Evolutionary conservation across 192 early-diverging fungal genomes (phyloP), one percentile per base, ranked within the genome.

Genomic region (Linnemannia elongata): DNA sequence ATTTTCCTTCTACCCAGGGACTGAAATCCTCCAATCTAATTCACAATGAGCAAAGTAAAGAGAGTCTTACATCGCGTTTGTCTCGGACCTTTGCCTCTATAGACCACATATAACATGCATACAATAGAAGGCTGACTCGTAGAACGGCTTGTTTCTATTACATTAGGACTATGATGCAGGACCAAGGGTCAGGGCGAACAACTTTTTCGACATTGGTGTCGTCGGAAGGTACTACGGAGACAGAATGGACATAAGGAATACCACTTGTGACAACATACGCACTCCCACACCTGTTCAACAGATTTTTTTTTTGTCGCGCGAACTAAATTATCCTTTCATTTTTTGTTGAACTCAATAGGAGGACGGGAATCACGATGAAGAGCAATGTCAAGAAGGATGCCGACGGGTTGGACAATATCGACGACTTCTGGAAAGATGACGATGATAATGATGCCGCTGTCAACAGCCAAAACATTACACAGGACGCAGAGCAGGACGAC

Each of bases 361-460:
- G 81, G 36, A 88, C 87, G 30, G 87, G 87, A 18, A 74, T 83
- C 38, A 83, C 69, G n/a, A 80, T 88, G 47, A 82, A 82, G 54
- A 36, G 47, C 13, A 80, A 80, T 44, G 71, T 88, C 36, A 88
- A 83, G 27, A 88, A 88, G 74, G 87, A 88, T 41, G 79, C 74
- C 4, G 87, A 88, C 45, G 87, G 87, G 1, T 36, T 88, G 39
- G 87, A 88, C 60, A 83, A 88, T 47, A 80, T 88, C 27, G 87
- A 88, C 36, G 87, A 88, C 49, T 88, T 88, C 75, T 88, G 81
- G 81, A 54, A 75, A 4, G 82, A 85, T 38, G 68, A 27, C 8
- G 12, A 71, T 63, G 24, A 71, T 4, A 4, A 24, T 41, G 18
- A 33, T 33, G 30, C 15, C 49, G 38, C 33, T 4, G 60, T 33